Base-by-base conservation (phyloP, 2,329 filamentous ascomycete genomes). In the Neonectria neomacrospora region DNA sequence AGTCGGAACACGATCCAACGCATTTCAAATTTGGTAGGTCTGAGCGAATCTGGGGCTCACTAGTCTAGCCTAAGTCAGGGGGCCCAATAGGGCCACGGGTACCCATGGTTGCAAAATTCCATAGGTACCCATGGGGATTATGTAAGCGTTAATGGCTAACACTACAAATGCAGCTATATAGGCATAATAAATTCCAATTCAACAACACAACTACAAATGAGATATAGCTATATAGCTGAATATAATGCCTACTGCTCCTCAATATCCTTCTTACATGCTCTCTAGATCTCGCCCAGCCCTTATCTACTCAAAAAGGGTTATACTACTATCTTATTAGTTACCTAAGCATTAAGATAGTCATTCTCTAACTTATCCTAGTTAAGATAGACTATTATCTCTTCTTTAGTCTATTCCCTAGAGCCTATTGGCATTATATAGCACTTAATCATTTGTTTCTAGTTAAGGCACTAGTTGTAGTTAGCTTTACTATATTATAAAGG, bases 31-130 rank as follows among this genome's bases (percentile, higher is more conserved):
- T 18, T 45, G 41, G 53, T 47, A 55, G 20, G 18, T 20, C 34
- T 14, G 41, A 55, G 53, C 53, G 41, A 47, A 50, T 50, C 22
- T 32, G n/a, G 5, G 7, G 11, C 23, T 14, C 52, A 28, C 52
- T 54, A 54, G 37, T 16, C 52, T 16, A 1, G n/a, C 30, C n/a
- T n/a, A n/a, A n/a, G n/a, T n/a, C n/a, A n/a, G n/a, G n/a, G n/a
- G n/a, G n/a, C n/a, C n/a, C n/a, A n/a, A n/a, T n/a, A n/a, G n/a
- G n/a, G n/a, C n/a, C n/a, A n/a, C n/a, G n/a, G n/a, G n/a, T n/a
- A n/a, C n/a, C n/a, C n/a, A n/a, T n/a, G n/a, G n/a, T n/a, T n/a
- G n/a, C n/a, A n/a, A n/a, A n/a, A n/a, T n/a, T n/a, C n/a, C n/a
- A n/a, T n/a, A n/a, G n/a, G n/a, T n/a, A n/a, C n/a, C n/a, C n/a